These are phyloP conservation scores for Yamadazyma oceani DNA, from an alignment of 1,139 yeast genomes.

Conservation along the genomic window DNA sequence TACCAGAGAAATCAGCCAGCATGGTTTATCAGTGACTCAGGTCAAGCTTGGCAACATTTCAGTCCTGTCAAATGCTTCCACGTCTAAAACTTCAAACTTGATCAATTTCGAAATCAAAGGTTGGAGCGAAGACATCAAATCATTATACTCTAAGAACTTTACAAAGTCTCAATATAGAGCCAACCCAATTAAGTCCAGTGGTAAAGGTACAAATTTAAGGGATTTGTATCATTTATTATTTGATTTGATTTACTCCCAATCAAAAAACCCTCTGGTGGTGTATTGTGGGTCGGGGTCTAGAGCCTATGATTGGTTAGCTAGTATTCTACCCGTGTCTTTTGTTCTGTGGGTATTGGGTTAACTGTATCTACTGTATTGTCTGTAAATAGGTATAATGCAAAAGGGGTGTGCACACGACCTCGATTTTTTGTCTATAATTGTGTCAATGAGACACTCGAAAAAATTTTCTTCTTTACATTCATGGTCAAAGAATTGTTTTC, in stretches of 20 bases:
- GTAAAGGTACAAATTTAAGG: conserved; percentile 42
- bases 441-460: conserved; percentile 4
- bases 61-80: conserved; percentile 32
- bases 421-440: too few relatives aligned
- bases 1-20: conserved; percentile 41
- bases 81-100: conserved; percentile 25
- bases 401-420: conserved; percentile 3
- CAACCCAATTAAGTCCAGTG: conserved; percentile 35
- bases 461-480: conserved; percentile 42
- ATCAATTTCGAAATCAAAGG: conserved; percentile 37
- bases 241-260: conserved; percentile 47
- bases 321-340: conserved; percentile 34
- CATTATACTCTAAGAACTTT: conserved; percentile 37
- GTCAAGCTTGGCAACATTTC: conserved; percentile 49
- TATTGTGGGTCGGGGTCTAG: conserved; percentile 56
- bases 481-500: conserved; percentile 81
- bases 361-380: background rate
- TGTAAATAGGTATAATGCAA: too few relatives aligned
- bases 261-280: conserved; percentile 30
- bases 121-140: conserved; percentile 42
- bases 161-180: conserved; percentile 33
- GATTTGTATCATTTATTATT: conserved; percentile 55
- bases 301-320: conserved; percentile 36
- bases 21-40: conserved; percentile 45
- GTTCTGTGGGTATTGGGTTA: conserved; percentile 23